Base-by-base conservation (phyloP, 306 rosid genomes). In the Vigna radiata region DNA sequence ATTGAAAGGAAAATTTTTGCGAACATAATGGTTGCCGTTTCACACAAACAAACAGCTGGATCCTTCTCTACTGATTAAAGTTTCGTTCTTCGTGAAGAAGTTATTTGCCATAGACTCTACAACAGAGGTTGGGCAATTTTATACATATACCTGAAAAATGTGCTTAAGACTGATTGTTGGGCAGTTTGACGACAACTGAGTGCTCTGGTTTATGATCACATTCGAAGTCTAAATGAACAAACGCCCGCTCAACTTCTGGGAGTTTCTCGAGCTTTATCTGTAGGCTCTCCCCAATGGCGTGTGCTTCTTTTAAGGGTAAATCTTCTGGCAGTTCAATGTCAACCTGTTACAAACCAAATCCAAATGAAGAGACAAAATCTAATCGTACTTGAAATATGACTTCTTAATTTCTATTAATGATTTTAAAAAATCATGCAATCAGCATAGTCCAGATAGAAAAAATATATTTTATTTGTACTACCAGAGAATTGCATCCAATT, bases 161-260 rank as follows among this genome's bases (percentile, higher is more conserved):
- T 3, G 79, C 66, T 55, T 6, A 71, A 52, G 91, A 73, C 73
- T 84, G 64, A 70, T 58, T 86, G 85, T 77, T 88, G 53, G 98
- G 98, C 73, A 94, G 82, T 73, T 83, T 86, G 85, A 48, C n/a
- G 37, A 87, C 93, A 68, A 94, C 86, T n/a, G 84, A 83, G 77
- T 94, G 98, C 75, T 94, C 98, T 41, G 98, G 98, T 70, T 94
- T 94, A 83, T 94, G 98, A 6, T 90, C 93, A 23, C 98, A 94
- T 79, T 94, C 98, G n/a, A 85, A 94, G 88, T 94, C 98, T 16
- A 94, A 86, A 84, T 94, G 98, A 85, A 94, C 98, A 73, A 92
- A 94, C 76, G 89, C 89, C 6, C 89, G 86, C 82, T 94, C 97
- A 7, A 91, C 97, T 68, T 91, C 98, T 10, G 91, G 85, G 60